Percentiles rank a stretch among this genome's conserved stretches.
Evolutionary conservation across 352 stramenopile species (phyloP).

Genomic region (Pythium rhizo-oryzae): DNA sequence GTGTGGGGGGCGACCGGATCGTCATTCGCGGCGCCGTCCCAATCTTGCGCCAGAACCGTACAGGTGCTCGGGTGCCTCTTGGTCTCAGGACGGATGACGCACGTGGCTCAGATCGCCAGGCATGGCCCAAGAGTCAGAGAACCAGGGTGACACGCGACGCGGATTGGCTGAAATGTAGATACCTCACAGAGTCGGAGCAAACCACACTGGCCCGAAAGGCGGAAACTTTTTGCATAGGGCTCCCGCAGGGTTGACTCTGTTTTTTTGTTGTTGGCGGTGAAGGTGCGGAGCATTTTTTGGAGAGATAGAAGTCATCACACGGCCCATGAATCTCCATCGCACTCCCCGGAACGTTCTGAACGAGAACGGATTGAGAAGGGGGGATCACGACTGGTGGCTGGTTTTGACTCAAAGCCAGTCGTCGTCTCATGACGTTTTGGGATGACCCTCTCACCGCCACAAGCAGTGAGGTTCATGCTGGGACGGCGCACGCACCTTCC

Average conservation of each 20-base stretch:
- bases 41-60: slow-evolving; percentile 20
- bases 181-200: background rate
- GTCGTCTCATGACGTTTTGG: background rate
- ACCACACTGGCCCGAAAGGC: no score
- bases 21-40: slow-evolving; percentile 8
- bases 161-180: slow-evolving; percentile 10
- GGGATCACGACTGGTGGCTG: background rate
- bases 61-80: slow-evolving; percentile 8
- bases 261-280: no score
- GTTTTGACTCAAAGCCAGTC: background rate
- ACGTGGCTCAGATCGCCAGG: slow-evolving; percentile 13
- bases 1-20: background rate
- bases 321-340: background rate
- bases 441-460: background rate
- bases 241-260: background rate
- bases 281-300: background rate
- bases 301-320: no score
- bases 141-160: slow-evolving; percentile 5
- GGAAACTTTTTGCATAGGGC: background rate
- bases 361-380: background rate
- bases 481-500: no score
- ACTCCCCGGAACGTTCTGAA: background rate
- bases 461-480: background rate
- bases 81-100: slow-evolving; percentile 13
- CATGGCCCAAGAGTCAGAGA: slow-evolving; percentile 14